These are phyloP conservation scores for Ocimum tenuiflorum DNA, from an alignment of 257 asterid genomes.

Conservation along the genomic window DNA sequence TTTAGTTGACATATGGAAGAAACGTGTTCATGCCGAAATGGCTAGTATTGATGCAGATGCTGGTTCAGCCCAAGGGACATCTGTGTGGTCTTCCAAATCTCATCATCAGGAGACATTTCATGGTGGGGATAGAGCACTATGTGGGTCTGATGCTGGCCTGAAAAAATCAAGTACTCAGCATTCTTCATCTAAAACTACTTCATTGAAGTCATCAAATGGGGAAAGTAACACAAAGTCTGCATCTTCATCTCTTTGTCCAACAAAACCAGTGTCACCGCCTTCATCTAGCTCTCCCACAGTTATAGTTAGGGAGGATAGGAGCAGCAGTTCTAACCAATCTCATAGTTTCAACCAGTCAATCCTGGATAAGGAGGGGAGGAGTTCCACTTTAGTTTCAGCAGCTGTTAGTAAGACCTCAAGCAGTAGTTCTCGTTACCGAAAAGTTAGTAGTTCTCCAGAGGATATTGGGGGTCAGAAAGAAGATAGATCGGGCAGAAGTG, in stretches of 20 bases:
- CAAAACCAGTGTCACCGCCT: slow-evolving; percentile 41
- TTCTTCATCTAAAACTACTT: slow-evolving; percentile 44
- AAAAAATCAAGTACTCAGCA: slow-evolving; percentile 50
- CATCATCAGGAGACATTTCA: slow-evolving; percentile 58
- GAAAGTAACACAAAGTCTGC: slow-evolving; percentile 50
- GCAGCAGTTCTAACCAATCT: slow-evolving; percentile 72
- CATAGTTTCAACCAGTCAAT: slow-evolving; percentile 45
- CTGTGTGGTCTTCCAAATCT: slow-evolving; percentile 64
- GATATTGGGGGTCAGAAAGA: slow-evolving; percentile 53
- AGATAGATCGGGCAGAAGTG: slow-evolving; percentile 36
- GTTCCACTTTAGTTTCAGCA: slow-evolving; percentile 37
- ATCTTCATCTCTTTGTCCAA: slow-evolving; percentile 49
- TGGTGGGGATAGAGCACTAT: slow-evolving; percentile 38
- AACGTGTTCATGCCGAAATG: slow-evolving; percentile 93
- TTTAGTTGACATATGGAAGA: slow-evolving; percentile 91
- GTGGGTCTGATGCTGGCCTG: slow-evolving; percentile 54
- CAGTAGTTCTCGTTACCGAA: slow-evolving; percentile 47
- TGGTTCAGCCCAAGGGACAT: slow-evolving; percentile 40
- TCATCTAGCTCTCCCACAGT: slow-evolving; percentile 26
- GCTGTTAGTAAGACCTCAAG: slow-evolving; percentile 44
- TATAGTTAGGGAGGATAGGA: slow-evolving; percentile 56
- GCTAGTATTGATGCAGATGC: slow-evolving; percentile 54
- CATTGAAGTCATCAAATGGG: slow-evolving; percentile 47
- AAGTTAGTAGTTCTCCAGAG: slow-evolving; percentile 39
- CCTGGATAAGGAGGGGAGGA: slow-evolving; percentile 60